Conservation (phyloP, 495 filamentous ascomycete species). For the Podospora didyma region DNA sequence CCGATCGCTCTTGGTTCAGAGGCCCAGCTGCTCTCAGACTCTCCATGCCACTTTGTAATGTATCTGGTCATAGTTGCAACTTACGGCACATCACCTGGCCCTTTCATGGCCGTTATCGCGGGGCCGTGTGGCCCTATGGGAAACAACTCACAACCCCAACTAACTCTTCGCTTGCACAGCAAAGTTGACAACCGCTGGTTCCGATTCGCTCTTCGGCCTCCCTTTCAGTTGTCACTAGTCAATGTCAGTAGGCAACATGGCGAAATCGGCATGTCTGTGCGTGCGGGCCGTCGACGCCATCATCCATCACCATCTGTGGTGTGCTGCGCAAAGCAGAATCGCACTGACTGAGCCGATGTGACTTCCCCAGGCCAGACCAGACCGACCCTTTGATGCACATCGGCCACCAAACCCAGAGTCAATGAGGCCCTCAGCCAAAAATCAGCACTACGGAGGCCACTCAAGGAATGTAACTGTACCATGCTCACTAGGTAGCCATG, state of each 20-base stretch:
- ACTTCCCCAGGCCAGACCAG: background rate
- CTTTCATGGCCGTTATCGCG: too few relatives aligned
- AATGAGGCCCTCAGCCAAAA: background rate
- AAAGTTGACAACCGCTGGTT: background rate
- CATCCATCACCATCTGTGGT: slow-evolving; percentile 6
- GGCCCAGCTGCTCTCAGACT: too few relatives aligned
- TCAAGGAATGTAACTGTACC: too few relatives aligned
- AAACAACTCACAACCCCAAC: too few relatives aligned
- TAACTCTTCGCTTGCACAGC: background rate
- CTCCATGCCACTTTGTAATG: too few relatives aligned
- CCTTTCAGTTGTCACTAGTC: slow-evolving; percentile 1
- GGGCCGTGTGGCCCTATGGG: too few relatives aligned
- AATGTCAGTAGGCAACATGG: slow-evolving; percentile 6
- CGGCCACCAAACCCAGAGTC: background rate
- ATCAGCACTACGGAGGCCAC: too few relatives aligned
- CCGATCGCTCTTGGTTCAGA: too few relatives aligned
- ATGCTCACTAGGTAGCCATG: too few relatives aligned
- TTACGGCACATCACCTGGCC: too few relatives aligned
- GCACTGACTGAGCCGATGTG: slow-evolving; percentile 10
- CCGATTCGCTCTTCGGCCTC: background rate
- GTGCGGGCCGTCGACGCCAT: slow-evolving; percentile 7
- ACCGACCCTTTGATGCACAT: background rate
- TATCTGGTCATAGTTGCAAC: too few relatives aligned
- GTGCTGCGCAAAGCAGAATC: background rate
- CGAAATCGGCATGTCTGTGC: slow-evolving; percentile 19